These are phyloP conservation scores for Salvia rosmarinus DNA, from an alignment of 257 asterid genomes.

Conservation along the genomic window DNA sequence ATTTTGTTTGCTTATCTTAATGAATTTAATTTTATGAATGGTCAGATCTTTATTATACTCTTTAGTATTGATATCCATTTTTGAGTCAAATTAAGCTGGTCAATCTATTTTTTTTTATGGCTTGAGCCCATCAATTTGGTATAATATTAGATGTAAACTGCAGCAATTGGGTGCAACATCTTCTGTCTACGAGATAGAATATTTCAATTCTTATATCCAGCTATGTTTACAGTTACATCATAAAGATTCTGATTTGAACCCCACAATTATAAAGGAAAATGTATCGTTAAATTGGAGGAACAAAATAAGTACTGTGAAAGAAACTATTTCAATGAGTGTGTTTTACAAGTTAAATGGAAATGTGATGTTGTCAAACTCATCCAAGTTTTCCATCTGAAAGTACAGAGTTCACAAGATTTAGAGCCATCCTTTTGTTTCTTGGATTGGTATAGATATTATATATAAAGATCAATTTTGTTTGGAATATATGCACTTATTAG, in stretches of 20 bases:
- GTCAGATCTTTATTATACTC: neutral
- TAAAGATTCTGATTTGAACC: neutral
- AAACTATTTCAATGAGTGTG: neutral
- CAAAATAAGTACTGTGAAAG: neutral
- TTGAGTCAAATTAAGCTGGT: conserved; percentile 26
- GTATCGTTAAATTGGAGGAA: conserved; percentile 5
- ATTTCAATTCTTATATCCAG: neutral
- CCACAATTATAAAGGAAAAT: conserved; percentile 5
- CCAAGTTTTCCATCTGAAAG: neutral
- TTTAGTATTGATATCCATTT: conserved; percentile 13
- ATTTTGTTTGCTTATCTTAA: conserved; percentile 1
- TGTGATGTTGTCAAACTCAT: neutral
- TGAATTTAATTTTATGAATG: conserved; percentile 13
- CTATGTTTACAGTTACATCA: neutral
- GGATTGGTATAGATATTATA: conserved; percentile 4
- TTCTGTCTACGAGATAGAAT: neutral
- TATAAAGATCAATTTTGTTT: neutral
- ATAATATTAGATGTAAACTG: conserved; percentile 8
- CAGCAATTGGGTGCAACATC: neutral
- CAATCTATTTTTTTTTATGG: neutral
- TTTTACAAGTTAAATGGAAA: neutral
- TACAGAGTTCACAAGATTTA: neutral
- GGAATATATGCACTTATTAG: conserved; percentile 11
- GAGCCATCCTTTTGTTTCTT: conserved; percentile 5
- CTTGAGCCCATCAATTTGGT: conserved; percentile 17